Evolutionary conservation across 2,329 filamentous ascomycete species (phyloP).

Genomic region (Ampelomyces quisqualis): DNA sequence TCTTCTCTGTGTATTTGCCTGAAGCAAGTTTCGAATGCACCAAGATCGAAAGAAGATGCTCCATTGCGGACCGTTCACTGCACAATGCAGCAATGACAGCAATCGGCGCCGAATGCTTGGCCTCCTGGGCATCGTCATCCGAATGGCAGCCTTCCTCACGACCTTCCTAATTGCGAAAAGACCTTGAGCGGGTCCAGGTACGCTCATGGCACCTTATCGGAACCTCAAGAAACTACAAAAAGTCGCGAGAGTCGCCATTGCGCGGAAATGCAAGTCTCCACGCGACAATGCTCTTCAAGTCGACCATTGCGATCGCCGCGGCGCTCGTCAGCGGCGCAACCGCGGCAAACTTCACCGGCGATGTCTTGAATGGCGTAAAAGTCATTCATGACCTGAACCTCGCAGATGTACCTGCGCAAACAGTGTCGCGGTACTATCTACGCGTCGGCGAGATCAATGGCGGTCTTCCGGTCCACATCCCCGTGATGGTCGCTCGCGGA

Average conservation of each 20-base stretch:
- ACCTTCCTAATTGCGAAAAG: conserved; percentile 36
- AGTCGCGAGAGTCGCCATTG: not conserved
- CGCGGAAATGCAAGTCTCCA: conserved; percentile 2
- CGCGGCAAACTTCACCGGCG: conserved; percentile 35
- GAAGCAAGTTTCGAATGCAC: too few relatives aligned
- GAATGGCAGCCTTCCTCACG: conserved; percentile 10
- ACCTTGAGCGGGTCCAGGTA: conserved; percentile 11
- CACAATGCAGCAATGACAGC: not conserved
- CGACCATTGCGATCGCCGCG: conserved; percentile 19
- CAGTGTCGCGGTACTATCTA: conserved; percentile 42
- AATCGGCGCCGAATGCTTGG: conserved; percentile 5
- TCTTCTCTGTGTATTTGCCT: too few relatives aligned
- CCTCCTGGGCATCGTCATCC: conserved; percentile 34
- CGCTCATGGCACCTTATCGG: conserved; percentile 18
- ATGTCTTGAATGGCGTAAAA: conserved; percentile 35
- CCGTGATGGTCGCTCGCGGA: conserved; percentile 43
- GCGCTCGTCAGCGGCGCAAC: conserved; percentile 17
- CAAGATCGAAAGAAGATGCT: too few relatives aligned
- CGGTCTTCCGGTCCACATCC: conserved; percentile 41
- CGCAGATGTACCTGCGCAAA: conserved; percentile 39
- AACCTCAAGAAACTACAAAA: conserved; percentile 12
- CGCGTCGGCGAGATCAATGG: conserved; percentile 44
- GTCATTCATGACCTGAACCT: conserved; percentile 41
- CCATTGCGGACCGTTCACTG: too few relatives aligned
- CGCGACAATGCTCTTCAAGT: conserved; percentile 29